These are phyloP conservation scores for Mitragyna speciosa DNA, from an alignment of 257 asterid species.

Conservation along the genomic window DNA sequence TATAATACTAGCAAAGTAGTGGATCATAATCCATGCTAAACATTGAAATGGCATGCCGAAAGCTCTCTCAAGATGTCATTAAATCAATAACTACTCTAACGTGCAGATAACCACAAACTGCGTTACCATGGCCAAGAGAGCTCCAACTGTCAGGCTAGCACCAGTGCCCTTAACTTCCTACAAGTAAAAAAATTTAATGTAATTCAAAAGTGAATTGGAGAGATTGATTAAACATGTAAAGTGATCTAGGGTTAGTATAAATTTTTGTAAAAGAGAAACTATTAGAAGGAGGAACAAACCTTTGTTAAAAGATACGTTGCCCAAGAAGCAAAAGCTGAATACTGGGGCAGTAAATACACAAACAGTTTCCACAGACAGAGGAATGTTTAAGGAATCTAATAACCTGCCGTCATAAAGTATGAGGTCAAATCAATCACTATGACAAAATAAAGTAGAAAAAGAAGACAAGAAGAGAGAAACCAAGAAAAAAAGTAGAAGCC, in stretches of 20 bases:
- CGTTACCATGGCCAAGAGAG: constrained; percentile 93
- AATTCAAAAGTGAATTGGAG: not conserved
- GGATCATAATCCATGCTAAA: too few species aligned
- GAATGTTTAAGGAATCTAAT: constrained; percentile 78
- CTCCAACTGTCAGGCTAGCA: constrained; percentile 98
- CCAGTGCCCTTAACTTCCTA: constrained; percentile 98
- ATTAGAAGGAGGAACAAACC: constrained; percentile 47
- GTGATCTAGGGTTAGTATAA: not conserved
- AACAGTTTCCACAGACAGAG: constrained; percentile 97
- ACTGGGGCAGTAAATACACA: constrained; percentile 98
- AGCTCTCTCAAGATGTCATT: not conserved
- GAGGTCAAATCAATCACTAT: constrained; percentile 11
- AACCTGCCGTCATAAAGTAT: constrained; percentile 59
- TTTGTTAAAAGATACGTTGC: constrained; percentile 93
- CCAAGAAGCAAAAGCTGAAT: constrained; percentile 99
- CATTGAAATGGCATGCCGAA: not conserved
- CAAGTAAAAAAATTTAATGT: constrained; percentile 22
- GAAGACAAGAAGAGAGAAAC: not conserved
- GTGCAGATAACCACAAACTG: not conserved
- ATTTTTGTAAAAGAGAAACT: not conserved
- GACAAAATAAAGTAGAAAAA: not conserved
- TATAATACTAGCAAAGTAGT: not conserved
- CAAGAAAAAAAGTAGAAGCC: not conserved
- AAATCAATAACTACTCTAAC: constrained; percentile 7
- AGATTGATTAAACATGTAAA: not conserved